These are phyloP conservation scores for Jamesozyma piceae DNA, from an alignment of 805 yeast genomes.

Conservation along the genomic window DNA sequence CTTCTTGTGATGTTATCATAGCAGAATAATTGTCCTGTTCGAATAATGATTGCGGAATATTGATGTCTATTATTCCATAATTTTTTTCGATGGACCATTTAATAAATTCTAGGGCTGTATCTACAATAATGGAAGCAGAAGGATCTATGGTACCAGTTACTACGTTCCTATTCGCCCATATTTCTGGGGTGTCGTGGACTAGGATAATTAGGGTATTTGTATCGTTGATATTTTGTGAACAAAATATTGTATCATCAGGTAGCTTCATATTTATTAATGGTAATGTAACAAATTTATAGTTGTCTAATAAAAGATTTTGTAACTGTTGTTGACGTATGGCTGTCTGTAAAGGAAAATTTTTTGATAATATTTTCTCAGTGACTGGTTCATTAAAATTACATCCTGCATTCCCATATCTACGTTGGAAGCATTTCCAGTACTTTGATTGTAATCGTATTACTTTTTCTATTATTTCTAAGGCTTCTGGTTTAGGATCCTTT, in stretches of 20 bases:
- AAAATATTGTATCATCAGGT: conserved; percentile 32
- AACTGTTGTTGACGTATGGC: conserved; percentile 70
- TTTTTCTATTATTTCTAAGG: conserved; percentile 70
- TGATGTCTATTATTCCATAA: conserved; percentile 77
- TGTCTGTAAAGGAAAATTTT: conserved; percentile 51
- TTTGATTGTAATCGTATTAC: conserved; percentile 72
- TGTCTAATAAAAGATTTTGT: conserved; percentile 36
- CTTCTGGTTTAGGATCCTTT: conserved; percentile 58
- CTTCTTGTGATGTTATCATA: conserved; percentile 64
- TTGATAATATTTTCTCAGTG: conserved; percentile 26
- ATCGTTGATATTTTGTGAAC: conserved; percentile 60
- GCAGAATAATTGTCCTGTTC: conserved; percentile 51
- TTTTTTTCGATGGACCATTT: conserved; percentile 54
- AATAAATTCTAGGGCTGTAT: conserved; percentile 60
- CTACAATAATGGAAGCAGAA: conserved; percentile 62
- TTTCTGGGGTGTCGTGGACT: conserved; percentile 85
- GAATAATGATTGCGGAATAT: conserved; percentile 48
- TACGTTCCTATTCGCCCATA: conserved; percentile 83
- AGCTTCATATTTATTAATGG: conserved; percentile 46
- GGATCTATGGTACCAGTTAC: conserved; percentile 69
- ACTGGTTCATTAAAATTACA: conserved; percentile 31
- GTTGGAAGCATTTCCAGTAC: conserved; percentile 74
- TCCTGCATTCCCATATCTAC: conserved; percentile 47
- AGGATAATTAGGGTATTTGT: conserved; percentile 57
- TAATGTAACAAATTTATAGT: conserved; percentile 51